Evolutionary conservation across 2,329 filamentous ascomycete species (phyloP).

Genomic region (Colletotrichum acutatum): DNA sequence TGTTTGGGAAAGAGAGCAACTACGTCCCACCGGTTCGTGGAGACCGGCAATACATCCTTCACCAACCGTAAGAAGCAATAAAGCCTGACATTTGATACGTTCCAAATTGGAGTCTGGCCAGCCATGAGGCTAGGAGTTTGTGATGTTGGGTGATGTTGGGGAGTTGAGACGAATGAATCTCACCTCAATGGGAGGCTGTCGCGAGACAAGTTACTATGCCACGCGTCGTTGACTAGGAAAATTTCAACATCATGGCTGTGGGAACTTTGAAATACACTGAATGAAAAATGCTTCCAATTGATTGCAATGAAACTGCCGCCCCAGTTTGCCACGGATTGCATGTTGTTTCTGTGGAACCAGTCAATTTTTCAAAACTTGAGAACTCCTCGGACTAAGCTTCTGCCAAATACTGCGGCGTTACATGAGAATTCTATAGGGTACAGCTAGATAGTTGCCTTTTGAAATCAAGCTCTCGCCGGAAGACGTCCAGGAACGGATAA

Average conservation of each 20-base stretch:
- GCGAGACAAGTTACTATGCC: neutral
- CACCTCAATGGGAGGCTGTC: neutral
- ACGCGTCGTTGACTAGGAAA: too few species aligned
- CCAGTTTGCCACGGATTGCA: neutral
- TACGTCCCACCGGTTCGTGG: neutral
- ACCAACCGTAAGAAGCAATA: neutral
- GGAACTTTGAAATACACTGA: too few species aligned
- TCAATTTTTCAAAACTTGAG: neutral
- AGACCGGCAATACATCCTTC: neutral
- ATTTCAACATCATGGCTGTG: too few species aligned
- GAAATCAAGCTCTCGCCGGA: neutral
- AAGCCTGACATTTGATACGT: neutral
- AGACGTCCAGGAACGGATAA: neutral
- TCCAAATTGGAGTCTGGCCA: neutral
- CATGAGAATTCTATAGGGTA: neutral
- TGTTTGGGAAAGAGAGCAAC: neutral
- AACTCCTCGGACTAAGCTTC: neutral
- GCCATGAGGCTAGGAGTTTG: neutral
- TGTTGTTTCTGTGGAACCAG: neutral
- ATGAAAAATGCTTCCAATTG: too few species aligned
- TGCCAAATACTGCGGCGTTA: neutral
- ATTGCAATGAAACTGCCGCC: too few species aligned
- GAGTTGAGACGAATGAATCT: neutral
- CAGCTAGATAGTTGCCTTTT: neutral
- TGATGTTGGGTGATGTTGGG: neutral